Base-by-base conservation (phyloP, 106 monocot genomes). In the Vanilla planifolia region DNA sequence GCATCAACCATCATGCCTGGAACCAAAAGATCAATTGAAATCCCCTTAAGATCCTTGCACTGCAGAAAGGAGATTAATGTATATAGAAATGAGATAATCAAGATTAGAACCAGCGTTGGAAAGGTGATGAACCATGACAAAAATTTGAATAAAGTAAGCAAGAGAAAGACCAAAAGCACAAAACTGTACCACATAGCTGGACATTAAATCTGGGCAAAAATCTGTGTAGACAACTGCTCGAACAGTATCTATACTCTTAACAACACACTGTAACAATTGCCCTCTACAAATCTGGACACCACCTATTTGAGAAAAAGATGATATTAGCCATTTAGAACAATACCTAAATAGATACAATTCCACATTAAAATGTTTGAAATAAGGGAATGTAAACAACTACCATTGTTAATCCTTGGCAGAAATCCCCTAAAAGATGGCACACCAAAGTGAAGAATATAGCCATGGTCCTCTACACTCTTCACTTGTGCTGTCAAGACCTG, bases 1-100 rank as follows among this genome's bases (percentile, higher is more conserved):
- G 92, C 85, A 88, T 77, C 85, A 41, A 98, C 88, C 91, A 98
- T 71, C 92, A 91, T 91, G 21, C 96, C 96, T 75, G 96, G 96
- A 63, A 85, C 63, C 61, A 98, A 69, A 67, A 78, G 76, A 56
- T 98, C 96, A 68, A 98, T 81, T 28, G 96, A 88, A 15, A 98
- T 67, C 27, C 91, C 96, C 57, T 88, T 91, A 2, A 82, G 56
- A 73, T 98, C 91, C 21, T 88, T 92, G 21, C 68, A 62, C 95
- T 90, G 59, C 23, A 72, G 29, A 61, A 13, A 61, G 42, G 23
- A 43, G 10, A 69, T 26, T 56, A 8, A 59, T 15, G n/a, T n/a
- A n/a, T n/a, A n/a, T n/a, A n/a, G n/a, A n/a, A n/a, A n/a, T 9
- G 6, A 32, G 16, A 55, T 32, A 69, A 60, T 48, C 25, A 6